Percentiles rank a stretch among this genome's conserved stretches.
Evolutionary conservation across 2,329 filamentous ascomycete species (phyloP).

Genomic region (Apiospora pterosperma): DNA sequence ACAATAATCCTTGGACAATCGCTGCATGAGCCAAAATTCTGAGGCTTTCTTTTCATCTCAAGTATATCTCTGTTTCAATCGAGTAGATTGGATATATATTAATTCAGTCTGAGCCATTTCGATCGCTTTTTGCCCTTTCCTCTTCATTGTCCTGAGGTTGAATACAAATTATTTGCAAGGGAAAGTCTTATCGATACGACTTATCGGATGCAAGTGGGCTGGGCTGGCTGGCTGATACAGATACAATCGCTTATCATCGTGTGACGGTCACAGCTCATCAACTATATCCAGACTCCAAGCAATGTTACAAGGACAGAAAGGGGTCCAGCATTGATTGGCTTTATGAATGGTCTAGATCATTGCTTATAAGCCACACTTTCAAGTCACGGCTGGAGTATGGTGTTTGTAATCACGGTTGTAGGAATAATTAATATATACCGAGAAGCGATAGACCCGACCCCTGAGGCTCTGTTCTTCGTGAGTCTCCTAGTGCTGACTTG

Average conservation of each 20-base stretch:
- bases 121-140: neutral
- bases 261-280: neutral
- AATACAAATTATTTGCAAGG: neutral
- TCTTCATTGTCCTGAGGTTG: neutral
- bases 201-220: neutral
- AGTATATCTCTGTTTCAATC: neutral
- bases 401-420: neutral
- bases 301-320: no score
- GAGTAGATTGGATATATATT: neutral
- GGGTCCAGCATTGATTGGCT: no score
- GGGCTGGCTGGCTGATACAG: neutral
- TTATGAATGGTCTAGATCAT: neutral
- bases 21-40: neutral
- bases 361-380: neutral
- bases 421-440: no score
- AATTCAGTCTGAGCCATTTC: neutral
- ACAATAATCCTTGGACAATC: constrained; percentile 2
- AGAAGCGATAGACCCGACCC: neutral
- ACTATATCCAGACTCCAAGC: no score
- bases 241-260: neutral
- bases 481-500: no score
- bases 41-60: neutral
- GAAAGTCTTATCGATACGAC: neutral
- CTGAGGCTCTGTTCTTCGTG: neutral
- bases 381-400: neutral